Base-by-base conservation (phyloP, 345 rosid species). In the Citrus australasica region DNA sequence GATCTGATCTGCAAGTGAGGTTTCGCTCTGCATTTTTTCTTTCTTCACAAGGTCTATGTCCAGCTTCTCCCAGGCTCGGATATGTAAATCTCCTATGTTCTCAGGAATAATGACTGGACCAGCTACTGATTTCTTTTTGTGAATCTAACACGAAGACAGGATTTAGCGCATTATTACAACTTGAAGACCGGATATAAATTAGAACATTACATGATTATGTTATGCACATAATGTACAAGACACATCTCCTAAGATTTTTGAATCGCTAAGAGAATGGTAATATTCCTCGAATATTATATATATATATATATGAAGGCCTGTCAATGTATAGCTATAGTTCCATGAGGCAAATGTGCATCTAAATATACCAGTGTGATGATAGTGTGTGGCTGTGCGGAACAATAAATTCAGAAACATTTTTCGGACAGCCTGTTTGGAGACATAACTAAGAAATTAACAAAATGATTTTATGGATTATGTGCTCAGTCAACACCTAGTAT, bases 1-100 rank as follows among this genome's bases (percentile, higher is more conserved):
- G 79, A 95, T 93, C 89, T 93, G 94, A 58, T 95, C 98, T 11
- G 97, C 98, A 40, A 95, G 91, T 21, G 97, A 89, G 79, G 84
- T 80, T 76, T 85, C 83, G 48, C 82, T 87, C 68, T 67, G 83
- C 78, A 78, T 81, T 77, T 88, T 90, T 77, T 92, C 92, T 80
- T 80, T 87, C 87, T 75, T 85, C 66, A 87, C 76, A 63, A 87
- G 68, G 79, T 91, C 93, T 75, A 86, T 65, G 66, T 92, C 92
- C 77, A 90, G 65, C 9, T 90, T 87, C 90, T 90, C 92, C 90
- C 90, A 83, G 35, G 85, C 84, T 60, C 85, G 84, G 62, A 77
- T 81, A 53, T 73, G 83, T 21, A 86, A 80, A 67, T 78, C 80
- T 9, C 51, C 77, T 14, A 80, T 53, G 53, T 82, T 88, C 58